These are phyloP conservation scores for Eucalyptus curtisii DNA, from an alignment of 345 rosid species.

Conservation along the genomic window DNA sequence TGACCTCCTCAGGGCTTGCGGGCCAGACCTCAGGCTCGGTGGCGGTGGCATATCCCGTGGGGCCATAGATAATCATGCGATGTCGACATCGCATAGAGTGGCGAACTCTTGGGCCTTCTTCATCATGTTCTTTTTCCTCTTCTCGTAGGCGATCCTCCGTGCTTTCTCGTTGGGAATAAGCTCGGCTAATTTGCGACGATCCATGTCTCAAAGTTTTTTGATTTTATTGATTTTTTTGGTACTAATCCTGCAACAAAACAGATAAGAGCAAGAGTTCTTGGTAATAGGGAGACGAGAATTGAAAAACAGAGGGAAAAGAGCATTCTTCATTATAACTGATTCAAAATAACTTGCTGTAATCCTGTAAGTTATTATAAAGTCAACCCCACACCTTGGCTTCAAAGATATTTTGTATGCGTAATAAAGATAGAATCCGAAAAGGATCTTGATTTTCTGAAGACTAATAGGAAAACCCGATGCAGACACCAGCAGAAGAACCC, in stretches of 20 bases:
- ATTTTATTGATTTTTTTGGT: background rate
- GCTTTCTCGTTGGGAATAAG: constrained; percentile 13
- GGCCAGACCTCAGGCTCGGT: constrained; percentile 7
- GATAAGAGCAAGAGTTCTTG: background rate
- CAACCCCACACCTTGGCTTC: background rate
- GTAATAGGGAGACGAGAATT: background rate
- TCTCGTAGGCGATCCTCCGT: constrained; percentile 2
- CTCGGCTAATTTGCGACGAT: constrained; percentile 5
- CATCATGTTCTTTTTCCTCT: constrained; percentile 8
- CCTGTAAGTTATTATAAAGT: background rate
- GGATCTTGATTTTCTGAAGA: background rate
- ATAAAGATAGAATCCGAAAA: background rate
- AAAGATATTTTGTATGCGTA: background rate
- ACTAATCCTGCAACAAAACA: background rate
- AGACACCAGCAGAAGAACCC: background rate
- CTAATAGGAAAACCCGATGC: background rate
- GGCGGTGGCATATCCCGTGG: background rate
- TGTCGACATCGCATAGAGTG: constrained; percentile 4
- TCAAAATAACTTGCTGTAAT: background rate
- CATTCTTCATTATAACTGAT: background rate
- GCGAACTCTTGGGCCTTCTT: constrained; percentile 16
- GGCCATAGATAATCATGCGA: constrained; percentile 14
- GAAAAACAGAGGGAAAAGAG: background rate
- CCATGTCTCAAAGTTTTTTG: background rate
- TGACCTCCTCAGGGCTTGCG: background rate